These are phyloP conservation scores for Penicillium coprophilum DNA, from an alignment of 495 filamentous ascomycete species.

Conservation along the genomic window DNA sequence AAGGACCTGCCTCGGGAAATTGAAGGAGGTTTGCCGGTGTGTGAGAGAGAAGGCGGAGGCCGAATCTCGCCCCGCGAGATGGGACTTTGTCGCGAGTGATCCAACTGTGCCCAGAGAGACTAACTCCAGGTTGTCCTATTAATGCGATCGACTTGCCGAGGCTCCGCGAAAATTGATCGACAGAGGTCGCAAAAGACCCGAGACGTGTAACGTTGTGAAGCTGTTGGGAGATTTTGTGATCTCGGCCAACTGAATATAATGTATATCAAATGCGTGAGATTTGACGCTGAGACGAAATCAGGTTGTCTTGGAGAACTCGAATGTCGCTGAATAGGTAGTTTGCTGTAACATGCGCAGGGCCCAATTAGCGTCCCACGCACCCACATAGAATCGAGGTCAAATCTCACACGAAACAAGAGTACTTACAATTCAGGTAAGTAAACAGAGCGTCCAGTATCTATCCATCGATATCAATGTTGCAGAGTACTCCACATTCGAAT, in stretches of 20 bases:
- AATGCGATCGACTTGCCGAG: conserved; percentile 1
- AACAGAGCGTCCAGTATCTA: not conserved
- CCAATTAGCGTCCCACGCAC: not conserved
- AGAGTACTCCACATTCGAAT: conserved; percentile 1
- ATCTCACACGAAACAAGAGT: not conserved
- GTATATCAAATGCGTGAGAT: not conserved
- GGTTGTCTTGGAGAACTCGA: not conserved
- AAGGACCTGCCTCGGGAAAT: conserved; percentile 20
- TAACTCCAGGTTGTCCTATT: not conserved
- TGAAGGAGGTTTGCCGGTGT: not conserved
- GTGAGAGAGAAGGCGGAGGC: not conserved
- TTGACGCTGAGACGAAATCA: not conserved
- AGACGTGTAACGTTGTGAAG: not conserved
- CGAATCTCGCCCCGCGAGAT: not conserved
- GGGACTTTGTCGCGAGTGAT: not conserved
- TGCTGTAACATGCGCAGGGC: not conserved
- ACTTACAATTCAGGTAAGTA: not conserved
- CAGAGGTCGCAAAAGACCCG: not conserved
- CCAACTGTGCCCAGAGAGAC: not conserved
- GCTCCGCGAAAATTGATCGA: not conserved
- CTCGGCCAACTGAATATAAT: not conserved
- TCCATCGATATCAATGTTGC: not conserved
- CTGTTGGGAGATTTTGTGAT: not conserved
- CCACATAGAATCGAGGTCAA: not conserved
- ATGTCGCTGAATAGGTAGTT: not conserved